phyloP scores from a whole-genome alignment of 2,329 filamentous ascomycete species.

The Ceratocystiopsis sp. region DNA sequence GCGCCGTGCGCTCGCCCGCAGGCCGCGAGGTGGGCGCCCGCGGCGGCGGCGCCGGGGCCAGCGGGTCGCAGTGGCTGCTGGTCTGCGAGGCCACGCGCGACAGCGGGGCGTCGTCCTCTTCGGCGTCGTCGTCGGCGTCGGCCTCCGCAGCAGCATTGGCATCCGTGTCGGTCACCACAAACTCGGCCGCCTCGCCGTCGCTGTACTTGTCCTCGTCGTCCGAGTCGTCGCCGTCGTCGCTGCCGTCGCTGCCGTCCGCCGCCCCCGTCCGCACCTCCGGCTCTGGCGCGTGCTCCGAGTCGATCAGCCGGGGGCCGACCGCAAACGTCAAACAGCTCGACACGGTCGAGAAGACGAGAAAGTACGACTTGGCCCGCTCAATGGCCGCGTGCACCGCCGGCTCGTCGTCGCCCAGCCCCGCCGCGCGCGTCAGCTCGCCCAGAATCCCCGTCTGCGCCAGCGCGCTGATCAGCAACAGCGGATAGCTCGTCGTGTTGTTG shows the following conservation, averaged over 20 bases:
- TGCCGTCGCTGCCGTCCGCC: constrained; percentile 2
- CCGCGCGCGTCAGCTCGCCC: constrained; percentile 23
- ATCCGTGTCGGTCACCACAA: background rate
- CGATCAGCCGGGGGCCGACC: constrained; percentile 41
- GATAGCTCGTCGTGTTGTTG: constrained; percentile 31
- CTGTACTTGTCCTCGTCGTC: constrained; percentile 5
- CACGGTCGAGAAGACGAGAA: constrained; percentile 47
- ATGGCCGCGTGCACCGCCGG: constrained; percentile 27
- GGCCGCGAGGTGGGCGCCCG: background rate
- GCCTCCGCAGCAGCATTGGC: background rate
- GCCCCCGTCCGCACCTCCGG: constrained; percentile 14
- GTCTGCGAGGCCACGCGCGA: background rate
- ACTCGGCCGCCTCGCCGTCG: too few relatives aligned
- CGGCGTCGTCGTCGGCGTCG: background rate
- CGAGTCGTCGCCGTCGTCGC: constrained; percentile 11
- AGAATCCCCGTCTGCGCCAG: constrained; percentile 37
- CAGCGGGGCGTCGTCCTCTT: background rate
- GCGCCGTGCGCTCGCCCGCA: constrained; percentile 29
- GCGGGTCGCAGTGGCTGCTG: constrained; percentile 5
- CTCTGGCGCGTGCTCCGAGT: constrained; percentile 22
- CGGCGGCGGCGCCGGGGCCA: background rate
- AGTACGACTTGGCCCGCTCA: constrained; percentile 45
- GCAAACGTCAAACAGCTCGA: constrained; percentile 47
- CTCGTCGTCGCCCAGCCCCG: constrained; percentile 12
- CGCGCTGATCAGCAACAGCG: constrained; percentile 25